These are phyloP conservation scores for Penicillium griseofulvum DNA, from an alignment of 2,329 filamentous ascomycete genomes.

Conservation along the genomic window DNA sequence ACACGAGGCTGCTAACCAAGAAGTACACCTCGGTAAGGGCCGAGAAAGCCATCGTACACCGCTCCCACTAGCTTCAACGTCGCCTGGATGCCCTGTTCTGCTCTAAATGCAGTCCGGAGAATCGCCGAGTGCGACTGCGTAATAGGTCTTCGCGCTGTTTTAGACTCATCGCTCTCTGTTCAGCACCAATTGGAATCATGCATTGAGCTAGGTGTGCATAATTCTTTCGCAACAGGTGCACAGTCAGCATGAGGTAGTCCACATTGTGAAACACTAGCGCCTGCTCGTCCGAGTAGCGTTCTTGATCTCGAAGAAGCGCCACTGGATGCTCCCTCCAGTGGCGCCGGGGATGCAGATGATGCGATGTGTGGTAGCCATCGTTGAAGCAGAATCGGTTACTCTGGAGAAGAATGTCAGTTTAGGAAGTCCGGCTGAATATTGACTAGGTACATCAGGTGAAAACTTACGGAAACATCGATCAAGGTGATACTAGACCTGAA, in stretches of 20 bases:
- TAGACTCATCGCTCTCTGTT: neutral
- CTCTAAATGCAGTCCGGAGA: neutral
- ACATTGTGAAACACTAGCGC: neutral
- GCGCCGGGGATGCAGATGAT: neutral
- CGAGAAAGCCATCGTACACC: neutral
- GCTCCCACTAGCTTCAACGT: neutral
- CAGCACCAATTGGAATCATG: neutral
- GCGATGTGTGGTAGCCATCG: neutral
- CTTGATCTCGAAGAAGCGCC: neutral
- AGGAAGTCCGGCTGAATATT: neutral
- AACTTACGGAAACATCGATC: neutral
- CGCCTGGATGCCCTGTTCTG: neutral
- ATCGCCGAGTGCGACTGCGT: neutral
- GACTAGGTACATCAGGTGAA: neutral
- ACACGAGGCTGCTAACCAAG: too few species aligned
- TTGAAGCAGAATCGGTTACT: neutral
- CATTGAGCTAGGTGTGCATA: neutral
- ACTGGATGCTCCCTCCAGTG: neutral
- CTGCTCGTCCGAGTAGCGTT: neutral
- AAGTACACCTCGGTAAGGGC: too few species aligned
- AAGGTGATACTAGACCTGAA: neutral
- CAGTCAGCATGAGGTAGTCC: neutral
- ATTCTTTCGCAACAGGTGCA: neutral
- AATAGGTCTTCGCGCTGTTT: neutral
- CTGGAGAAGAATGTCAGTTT: neutral